phyloP scores from a whole-genome alignment of 164 flowering plant genomes.

The Magnolia officinalis region DNA sequence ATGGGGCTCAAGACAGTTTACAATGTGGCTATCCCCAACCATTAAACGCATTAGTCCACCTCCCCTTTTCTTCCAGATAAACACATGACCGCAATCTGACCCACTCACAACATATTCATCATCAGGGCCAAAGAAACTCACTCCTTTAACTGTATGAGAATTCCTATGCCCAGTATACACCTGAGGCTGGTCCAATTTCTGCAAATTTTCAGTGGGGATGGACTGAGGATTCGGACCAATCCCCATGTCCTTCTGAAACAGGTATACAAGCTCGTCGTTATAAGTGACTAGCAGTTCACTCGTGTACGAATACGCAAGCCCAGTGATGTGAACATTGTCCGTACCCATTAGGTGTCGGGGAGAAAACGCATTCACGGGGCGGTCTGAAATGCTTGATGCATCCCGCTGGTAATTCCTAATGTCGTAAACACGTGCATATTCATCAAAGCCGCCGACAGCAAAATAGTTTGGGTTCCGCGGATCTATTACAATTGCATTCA shows the following conservation, averaged over 20 bases:
- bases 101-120: constrained; percentile 73
- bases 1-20: constrained; percentile 67
- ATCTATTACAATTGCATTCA: constrained; percentile 63
- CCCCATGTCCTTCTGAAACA: constrained; percentile 62
- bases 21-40: constrained; percentile 50
- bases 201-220: constrained; percentile 23
- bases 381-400: constrained; percentile 32
- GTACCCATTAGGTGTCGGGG: constrained; percentile 45
- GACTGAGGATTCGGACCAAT: constrained; percentile 46
- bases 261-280: constrained; percentile 65
- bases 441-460: constrained; percentile 68
- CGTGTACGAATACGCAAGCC: constrained; percentile 52
- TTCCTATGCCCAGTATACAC: constrained; percentile 68
- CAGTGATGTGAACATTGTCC: constrained; percentile 52
- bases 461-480: constrained; percentile 63
- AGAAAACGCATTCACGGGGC: constrained; percentile 45
- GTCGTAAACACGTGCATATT: constrained; percentile 74
- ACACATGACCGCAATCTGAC: constrained; percentile 76
- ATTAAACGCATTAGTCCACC: constrained; percentile 50
- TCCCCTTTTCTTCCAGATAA: constrained; percentile 68
- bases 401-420: constrained; percentile 44
- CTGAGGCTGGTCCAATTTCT: constrained; percentile 35
- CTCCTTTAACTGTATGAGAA: constrained; percentile 63
- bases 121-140: constrained; percentile 65
- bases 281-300: constrained; percentile 77